A percentile compares a stretch with the other conserved stretches of the same genome.
Conservation (phyloP, 148 eudicot species). For the Persicaria tinctoria region DNA sequence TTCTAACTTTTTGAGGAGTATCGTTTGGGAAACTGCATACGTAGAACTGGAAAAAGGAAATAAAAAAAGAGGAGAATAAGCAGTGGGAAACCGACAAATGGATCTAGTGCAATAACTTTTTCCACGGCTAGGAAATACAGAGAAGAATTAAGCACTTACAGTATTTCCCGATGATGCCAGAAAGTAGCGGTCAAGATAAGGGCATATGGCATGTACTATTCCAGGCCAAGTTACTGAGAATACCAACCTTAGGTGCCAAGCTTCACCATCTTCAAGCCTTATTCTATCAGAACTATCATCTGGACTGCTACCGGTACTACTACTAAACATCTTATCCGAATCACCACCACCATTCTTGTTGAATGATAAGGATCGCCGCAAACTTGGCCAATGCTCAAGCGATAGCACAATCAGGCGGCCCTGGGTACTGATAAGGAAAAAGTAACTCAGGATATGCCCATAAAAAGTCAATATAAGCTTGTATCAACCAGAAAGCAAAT, state of each 20-base stretch:
- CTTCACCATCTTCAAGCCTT: conserved; percentile 75
- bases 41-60: conserved; percentile 52
- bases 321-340: conserved; percentile 58
- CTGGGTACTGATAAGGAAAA: conserved; percentile 47
- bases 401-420: conserved; percentile 85
- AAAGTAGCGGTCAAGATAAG: conserved; percentile 82
- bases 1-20: conserved; percentile 58
- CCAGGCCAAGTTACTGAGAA: conserved; percentile 53
- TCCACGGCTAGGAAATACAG: background rate
- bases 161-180: conserved; percentile 82
- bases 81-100: background rate
- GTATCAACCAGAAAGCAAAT: background rate
- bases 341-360: conserved; percentile 45
- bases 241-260: conserved; percentile 66
- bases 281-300: conserved; percentile 65
- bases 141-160: conserved; percentile 39
- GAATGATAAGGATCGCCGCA: conserved; percentile 54
- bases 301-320: conserved; percentile 80
- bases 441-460: conserved; percentile 19
- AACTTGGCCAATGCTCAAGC: conserved; percentile 66
- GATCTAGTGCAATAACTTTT: background rate
- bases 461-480: background rate
- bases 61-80: conserved; percentile 1
- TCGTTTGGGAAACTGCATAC: conserved; percentile 80
- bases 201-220: conserved; percentile 70